phyloP scores from a whole-genome alignment of 164 flowering plant genomes.

The Kingdonia uniflora region DNA sequence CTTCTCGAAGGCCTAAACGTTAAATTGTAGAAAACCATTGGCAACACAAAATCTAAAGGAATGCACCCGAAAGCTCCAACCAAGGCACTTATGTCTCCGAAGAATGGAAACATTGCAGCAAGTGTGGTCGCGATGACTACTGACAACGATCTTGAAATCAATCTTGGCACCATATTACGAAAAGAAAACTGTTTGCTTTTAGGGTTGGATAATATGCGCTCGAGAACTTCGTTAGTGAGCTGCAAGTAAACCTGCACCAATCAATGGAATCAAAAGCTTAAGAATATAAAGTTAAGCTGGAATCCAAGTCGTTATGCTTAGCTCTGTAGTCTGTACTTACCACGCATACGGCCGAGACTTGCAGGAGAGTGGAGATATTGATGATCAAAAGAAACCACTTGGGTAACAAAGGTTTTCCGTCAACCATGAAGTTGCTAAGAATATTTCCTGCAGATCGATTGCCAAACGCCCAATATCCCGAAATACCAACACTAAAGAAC shows the following conservation, averaged over 20 bases:
- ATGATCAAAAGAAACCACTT: conserved; percentile 62
- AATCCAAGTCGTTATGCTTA: too few relatives aligned
- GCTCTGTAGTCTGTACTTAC: conserved; percentile 22
- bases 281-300: too few relatives aligned
- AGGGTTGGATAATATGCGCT: conserved; percentile 44
- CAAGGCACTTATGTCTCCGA: conserved; percentile 68
- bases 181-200: conserved; percentile 36
- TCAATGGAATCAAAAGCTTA: neutral
- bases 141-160: conserved; percentile 45
- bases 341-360: conserved; percentile 60
- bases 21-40: conserved; percentile 62
- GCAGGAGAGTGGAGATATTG: conserved; percentile 47
- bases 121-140: conserved; percentile 40
- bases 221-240: conserved; percentile 70
- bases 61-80: conserved; percentile 76
- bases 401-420: conserved; percentile 47
- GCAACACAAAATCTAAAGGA: conserved; percentile 71
- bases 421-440: conserved; percentile 43
- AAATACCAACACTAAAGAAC: conserved; percentile 72
- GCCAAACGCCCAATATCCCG: conserved; percentile 97
- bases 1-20: conserved; percentile 58
- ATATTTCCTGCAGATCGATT: conserved; percentile 41
- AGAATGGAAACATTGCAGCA: conserved; percentile 90
- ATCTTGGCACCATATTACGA: conserved; percentile 55
- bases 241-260: conserved; percentile 63